Evolutionary conservation across 2,329 filamentous ascomycete species (phyloP), one percentile per base, ranked within the genome.

Genomic region (Arthroderma sp.): DNA sequence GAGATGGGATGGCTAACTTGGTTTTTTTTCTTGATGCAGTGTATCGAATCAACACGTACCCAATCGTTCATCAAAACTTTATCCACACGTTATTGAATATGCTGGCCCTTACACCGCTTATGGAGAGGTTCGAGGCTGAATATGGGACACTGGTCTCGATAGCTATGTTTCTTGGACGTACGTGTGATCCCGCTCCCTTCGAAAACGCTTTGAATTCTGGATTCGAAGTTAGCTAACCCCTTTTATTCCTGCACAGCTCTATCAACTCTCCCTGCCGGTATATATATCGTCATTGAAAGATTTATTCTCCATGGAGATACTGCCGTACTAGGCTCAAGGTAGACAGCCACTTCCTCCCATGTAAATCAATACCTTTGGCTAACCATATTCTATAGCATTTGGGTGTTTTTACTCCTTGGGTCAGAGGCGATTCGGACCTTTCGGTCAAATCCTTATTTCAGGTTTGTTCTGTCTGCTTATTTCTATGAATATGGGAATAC

Each of bases 101-200:
- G 27, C 43, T 93, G 50, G 84, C 86, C 22, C 63, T 96, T 50
- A 80, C 81, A 34, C 91, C 91, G n/a, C 70, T 98, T 42, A 68
- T 98, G 61, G 89, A 95, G 65, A 78, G 88, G 49, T 98, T 96
- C 63, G 91, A 98, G 68, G 76, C 78, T 50, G 89, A 95, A 62
- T 80, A 93, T 63, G 91, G 91, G 43, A 96, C 89, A 5, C 70
- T 96, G 57, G 85, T 85, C 28, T 83, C 86, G n/a, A 62, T 94
- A 50, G 78, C 85, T 32, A 71, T 96, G 43, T 95, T 96, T 62
- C 78, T 91, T 57, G 91, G 91, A 46, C 88, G 87, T 94, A 72
- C 70, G 87, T 75, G 36, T 40, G 15, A 22, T 22, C 15, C 15
- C 15, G 15, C 15, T 22, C 15, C 15, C 15, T 22, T 22, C 32